Base-by-base conservation (phyloP, 176 grass and related monocot species). In the Phoenix dactylifera region DNA sequence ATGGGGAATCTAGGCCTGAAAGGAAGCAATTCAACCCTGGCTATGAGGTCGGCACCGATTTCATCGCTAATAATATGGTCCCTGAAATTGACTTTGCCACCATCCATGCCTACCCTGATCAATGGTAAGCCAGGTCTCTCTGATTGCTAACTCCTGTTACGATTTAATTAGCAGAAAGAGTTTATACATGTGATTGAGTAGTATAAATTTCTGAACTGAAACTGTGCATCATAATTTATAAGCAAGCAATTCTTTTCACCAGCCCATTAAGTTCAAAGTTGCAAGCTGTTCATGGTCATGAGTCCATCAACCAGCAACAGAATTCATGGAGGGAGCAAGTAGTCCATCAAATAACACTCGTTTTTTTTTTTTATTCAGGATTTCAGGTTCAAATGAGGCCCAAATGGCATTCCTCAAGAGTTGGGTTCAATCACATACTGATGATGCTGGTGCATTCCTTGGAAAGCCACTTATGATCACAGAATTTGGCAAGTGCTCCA, bases 31-130 rank as follows among this genome's bases (percentile, higher is more conserved):
- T 82, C 61, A 95, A 90, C 64, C 86, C 86, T 0, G 70, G 74
- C 0, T 86, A 75, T 63, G 19, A 76, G 22, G 72, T 89, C n/a
- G 91, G 91, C 77, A 87, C 91, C 26, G 80, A 95, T 49, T 95
- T 90, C 83, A 80, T 95, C 51, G 22, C 74, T 50, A 87, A 90
- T 68, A 89, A 95, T 50, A 71, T 65, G 4, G 50, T 95, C 59
- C 30, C 80, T 4, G 17, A 58, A 10, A 30, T 95, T 54, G 83
- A 95, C 65, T 95, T 95, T 49, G 86, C 89, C 54, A 80, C 85
- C 0, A 83, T 95, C 58, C 89, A 89, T 24, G 64, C 79, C n/a
- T 95, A 95, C 69, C 79, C 89, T 19, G 79, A 95, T 63, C 76
- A 83, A 55, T 95, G 85, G 85, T 95, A 82, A 73, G 1, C 0